phyloP scores from a whole-genome alignment of 345 rosid genomes.

The Gossypium mustelinum region DNA sequence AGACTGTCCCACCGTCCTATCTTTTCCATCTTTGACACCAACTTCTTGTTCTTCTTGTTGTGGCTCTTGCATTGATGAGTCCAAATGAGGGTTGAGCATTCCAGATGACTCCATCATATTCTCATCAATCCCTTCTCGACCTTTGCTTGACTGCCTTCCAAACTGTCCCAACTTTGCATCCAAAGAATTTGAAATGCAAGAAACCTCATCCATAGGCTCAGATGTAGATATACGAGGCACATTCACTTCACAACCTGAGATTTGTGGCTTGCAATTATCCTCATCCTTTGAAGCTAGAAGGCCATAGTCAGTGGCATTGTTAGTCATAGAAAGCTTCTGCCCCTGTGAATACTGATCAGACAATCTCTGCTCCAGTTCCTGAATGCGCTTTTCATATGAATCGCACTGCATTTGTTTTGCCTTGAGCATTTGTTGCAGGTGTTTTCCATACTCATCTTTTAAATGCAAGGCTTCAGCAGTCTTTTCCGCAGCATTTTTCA shows the following conservation, averaged over 20 bases:
- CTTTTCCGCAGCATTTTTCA: constrained; percentile 72
- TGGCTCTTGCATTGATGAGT: constrained; percentile 82
- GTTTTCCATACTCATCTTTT: constrained; percentile 75
- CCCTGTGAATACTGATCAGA: constrained; percentile 60
- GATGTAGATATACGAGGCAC: constrained; percentile 45
- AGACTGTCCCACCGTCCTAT: constrained; percentile 48
- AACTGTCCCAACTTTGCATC: constrained; percentile 48
- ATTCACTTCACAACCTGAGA: constrained; percentile 38
- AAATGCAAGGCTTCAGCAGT: constrained; percentile 81
- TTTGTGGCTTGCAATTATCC: constrained; percentile 43
- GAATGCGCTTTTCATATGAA: constrained; percentile 89
- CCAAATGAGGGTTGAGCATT: constrained; percentile 60
- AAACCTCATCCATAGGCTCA: constrained; percentile 96
- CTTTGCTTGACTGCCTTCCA: constrained; percentile 61
- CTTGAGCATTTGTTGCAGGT: constrained; percentile 69
- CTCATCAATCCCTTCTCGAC: constrained; percentile 88
- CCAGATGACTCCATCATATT: constrained; percentile 92
- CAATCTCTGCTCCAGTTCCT: constrained; percentile 84
- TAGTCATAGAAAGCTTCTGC: constrained; percentile 49
- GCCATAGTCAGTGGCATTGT: constrained; percentile 42
- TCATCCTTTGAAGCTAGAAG: constrained; percentile 33
- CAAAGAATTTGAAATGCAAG: constrained; percentile 69
- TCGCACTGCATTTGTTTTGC: constrained; percentile 70
- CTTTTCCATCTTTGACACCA: constrained; percentile 56
- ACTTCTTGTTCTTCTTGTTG: constrained; percentile 50